Evolutionary conservation across 257 asterid species (phyloP).

Genomic region (Solanum lycopersicoides): DNA sequence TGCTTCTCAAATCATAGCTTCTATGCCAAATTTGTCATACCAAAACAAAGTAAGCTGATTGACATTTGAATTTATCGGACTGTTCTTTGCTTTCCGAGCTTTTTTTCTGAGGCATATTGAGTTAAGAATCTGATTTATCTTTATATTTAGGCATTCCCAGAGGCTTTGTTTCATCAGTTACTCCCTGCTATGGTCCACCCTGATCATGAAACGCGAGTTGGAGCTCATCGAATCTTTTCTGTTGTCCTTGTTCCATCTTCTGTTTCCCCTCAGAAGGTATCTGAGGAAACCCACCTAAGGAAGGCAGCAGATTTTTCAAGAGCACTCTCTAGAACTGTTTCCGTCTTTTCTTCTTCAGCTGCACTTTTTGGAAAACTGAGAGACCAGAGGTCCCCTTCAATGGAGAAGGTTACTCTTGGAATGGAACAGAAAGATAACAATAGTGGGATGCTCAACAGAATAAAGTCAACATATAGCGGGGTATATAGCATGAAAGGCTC

Average conservation of each 20-base stretch:
- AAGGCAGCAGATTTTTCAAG: slow-evolving; percentile 48
- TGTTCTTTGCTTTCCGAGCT: background rate
- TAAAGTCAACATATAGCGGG: slow-evolving; percentile 69
- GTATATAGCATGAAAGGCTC: slow-evolving; percentile 46
- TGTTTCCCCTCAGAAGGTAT: slow-evolving; percentile 44
- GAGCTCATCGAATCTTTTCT: slow-evolving; percentile 89
- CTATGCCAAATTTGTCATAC: slow-evolving; percentile 57
- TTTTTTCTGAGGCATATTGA: background rate
- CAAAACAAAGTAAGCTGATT: slow-evolving; percentile 52
- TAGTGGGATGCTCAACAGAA: slow-evolving; percentile 52
- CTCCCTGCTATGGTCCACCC: slow-evolving; percentile 95
- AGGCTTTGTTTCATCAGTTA: slow-evolving; percentile 88
- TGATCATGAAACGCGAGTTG: slow-evolving; percentile 83
- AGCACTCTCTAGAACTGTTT: slow-evolving; percentile 86
- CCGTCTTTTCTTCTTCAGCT: slow-evolving; percentile 94
- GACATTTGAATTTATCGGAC: background rate
- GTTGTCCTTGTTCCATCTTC: slow-evolving; percentile 95
- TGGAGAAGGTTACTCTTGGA: slow-evolving; percentile 22
- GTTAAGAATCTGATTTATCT: background rate
- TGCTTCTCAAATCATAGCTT: slow-evolving; percentile 77
- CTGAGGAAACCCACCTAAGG: slow-evolving; percentile 20
- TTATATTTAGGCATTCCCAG: slow-evolving; percentile 79
- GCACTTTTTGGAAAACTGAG: slow-evolving; percentile 79
- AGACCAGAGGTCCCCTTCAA: slow-evolving; percentile 28
- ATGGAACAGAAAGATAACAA: slow-evolving; percentile 32